Evolutionary conservation across 345 rosid species (phyloP).

Genomic region (Eucalyptus marginata): DNA sequence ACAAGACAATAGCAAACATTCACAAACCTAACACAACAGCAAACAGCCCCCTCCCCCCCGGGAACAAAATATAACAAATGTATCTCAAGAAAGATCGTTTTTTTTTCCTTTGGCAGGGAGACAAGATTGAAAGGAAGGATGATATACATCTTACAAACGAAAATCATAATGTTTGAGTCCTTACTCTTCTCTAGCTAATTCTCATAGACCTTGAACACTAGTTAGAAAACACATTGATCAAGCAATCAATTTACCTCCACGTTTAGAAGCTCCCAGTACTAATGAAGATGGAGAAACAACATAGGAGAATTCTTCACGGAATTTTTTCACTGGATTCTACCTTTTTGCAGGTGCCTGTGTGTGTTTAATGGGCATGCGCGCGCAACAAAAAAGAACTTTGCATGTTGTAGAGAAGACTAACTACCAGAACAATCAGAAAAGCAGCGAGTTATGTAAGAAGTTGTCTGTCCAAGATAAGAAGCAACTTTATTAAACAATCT

Average conservation of each 20-base stretch:
- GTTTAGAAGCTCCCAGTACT: neutral
- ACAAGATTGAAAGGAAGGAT: too few species aligned
- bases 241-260: neutral
- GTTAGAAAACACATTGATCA: too few species aligned
- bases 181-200: too few species aligned
- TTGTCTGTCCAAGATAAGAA: conserved; percentile 36
- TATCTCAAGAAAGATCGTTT: neutral
- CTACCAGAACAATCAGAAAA: conserved; percentile 39
- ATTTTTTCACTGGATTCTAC: neutral
- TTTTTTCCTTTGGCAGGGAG: neutral
- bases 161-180: too few species aligned
- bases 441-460: conserved; percentile 36
- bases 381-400: neutral
- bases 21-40: too few species aligned
- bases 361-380: neutral
- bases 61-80: neutral
- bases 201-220: too few species aligned
- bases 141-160: too few species aligned
- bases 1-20: too few species aligned
- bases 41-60: too few species aligned
- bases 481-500: conserved; percentile 20
- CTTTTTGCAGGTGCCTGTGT: neutral
- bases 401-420: neutral
- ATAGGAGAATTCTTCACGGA: neutral
- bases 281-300: neutral